Evolutionary conservation across 768 basidiomycete genomes (phyloP), one percentile per base, ranked within the genome.

Genomic region (Leucogyrophana mollusca): DNA sequence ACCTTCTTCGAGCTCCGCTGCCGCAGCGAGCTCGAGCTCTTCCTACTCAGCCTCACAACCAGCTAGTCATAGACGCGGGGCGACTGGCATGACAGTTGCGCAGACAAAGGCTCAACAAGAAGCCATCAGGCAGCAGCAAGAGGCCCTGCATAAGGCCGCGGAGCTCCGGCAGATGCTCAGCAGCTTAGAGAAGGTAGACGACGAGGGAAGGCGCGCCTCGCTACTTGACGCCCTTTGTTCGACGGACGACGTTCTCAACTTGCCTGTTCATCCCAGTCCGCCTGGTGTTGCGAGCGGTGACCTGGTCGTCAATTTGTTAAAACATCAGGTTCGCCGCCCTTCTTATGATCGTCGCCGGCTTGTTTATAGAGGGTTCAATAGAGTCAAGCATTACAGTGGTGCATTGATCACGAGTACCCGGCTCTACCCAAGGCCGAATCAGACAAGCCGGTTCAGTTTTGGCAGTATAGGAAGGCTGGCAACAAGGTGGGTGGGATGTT

Each of bases 351-450:
- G 7, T 2, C 4, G 40, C 32, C 47, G 17, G 51, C 21, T 9
- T 20, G 4, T 35, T 13, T 30, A 30, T 30, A 7, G 13, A 30
- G 6, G 22, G 45, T 33, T 54, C 9, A 42, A 22, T 45, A 93
- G 90, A 82, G 70, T 40, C 90, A 94, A 79, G 91, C 83, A 1
- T 65, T 94, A 35, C 79, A 85, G 57, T 96, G 94, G 93, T 90
- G 89, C 55, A 73, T 94, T 22, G 77, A 82, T 13, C 79, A 73
- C 21, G 93, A 96, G 64, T 82, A 90, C 56, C 93, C 94, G 0
- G 64, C 66, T 32, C 65, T 94, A 10, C 94, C 93, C 2, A 77
- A 71, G 47, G 76, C 68, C 24, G 80, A 83, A 40, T 60, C 64
- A 0, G 91, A 93, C 47, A 77, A 73, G 27, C 85, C 90, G 0